Evolutionary conservation across 1,139 yeast species (phyloP), one percentile per base, ranked within the genome.

Genomic region (Diutina sp.): DNA sequence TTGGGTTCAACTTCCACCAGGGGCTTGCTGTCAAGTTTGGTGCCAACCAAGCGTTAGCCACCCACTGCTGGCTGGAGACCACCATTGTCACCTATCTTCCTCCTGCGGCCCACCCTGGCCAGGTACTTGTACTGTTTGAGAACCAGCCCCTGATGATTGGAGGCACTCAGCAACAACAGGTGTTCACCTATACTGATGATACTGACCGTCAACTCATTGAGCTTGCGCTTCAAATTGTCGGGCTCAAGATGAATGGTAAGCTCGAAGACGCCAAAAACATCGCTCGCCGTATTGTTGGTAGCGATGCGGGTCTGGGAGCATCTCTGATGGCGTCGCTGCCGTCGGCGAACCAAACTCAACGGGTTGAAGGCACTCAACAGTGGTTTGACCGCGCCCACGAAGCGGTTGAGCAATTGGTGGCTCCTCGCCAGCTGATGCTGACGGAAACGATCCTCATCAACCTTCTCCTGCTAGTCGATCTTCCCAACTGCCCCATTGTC

Each of bases 11-110:
- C 60, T 91, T 93, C 74, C 83, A 84, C 58, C 87, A 88, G 14
- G 96, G 95, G 1, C 75, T 90, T 60, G 74, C 77, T 46, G 96
- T 91, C 25, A 85, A 87, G 67, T 93, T 93, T 71, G 99, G 99
- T 54, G 82, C 87, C 6, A 85, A 84, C 65, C 77, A 79, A 60
- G 95, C 97, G 0, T 73, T 89, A 55, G 88, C 96, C 1, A 90
- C 97, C 1, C 97, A 90, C 66, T 90, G 96, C 69, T 93, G 98
- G 98, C 89, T 95, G 55, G 95, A 88, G 53, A 82, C 95, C 4
- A 93, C 99, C 0, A 87, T 93, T 59, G 96, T 93, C 2, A 90
- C 97, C 0, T 91, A 88, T 64, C 73, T 91, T 56, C 99, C 99
- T 4, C 97, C 98, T 2, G 89, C 97, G 0, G 71, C 85, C 4